Conservation (phyloP, 116 monocot species). For the Posidonia oceanica region DNA sequence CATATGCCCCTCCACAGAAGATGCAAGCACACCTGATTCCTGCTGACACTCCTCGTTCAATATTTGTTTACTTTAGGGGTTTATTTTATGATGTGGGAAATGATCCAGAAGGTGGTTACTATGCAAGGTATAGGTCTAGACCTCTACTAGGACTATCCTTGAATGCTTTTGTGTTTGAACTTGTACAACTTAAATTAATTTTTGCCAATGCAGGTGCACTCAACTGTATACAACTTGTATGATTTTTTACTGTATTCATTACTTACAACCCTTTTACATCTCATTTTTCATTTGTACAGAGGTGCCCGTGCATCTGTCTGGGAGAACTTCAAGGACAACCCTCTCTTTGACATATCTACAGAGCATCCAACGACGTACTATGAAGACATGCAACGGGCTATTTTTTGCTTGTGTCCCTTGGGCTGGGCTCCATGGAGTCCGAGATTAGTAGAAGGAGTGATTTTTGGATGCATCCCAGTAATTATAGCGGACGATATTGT, state of each 20-base stretch:
- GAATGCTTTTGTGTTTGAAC: no score
- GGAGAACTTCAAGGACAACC: conserved; percentile 99
- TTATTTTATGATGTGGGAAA: conserved; percentile 93
- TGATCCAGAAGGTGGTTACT: conserved; percentile 97
- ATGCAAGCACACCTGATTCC: conserved; percentile 95
- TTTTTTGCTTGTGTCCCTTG: conserved; percentile 93
- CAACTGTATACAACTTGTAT: background rate
- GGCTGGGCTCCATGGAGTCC: conserved; percentile 99
- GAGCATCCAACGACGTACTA: conserved; percentile 93
- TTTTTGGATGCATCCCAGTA: conserved; percentile 97
- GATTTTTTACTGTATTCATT: background rate
- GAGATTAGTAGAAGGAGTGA: conserved; percentile 73
- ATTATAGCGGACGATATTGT: conserved; percentile 95
- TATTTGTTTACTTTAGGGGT: conserved; percentile 93
- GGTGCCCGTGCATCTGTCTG: conserved; percentile 90
- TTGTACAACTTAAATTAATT: no score
- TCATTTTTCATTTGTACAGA: conserved; percentile 21
- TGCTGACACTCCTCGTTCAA: conserved; percentile 84
- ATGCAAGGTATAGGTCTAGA: conserved; percentile 57
- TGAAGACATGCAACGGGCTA: conserved; percentile 97
- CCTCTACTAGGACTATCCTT: background rate
- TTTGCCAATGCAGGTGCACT: no score
- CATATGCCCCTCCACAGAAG: conserved; percentile 98
- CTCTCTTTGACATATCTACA: conserved; percentile 90
- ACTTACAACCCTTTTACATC: background rate